phyloP scores from a whole-genome alignment of 2,329 filamentous ascomycete genomes.

The Sphaceloma murrayae region DNA sequence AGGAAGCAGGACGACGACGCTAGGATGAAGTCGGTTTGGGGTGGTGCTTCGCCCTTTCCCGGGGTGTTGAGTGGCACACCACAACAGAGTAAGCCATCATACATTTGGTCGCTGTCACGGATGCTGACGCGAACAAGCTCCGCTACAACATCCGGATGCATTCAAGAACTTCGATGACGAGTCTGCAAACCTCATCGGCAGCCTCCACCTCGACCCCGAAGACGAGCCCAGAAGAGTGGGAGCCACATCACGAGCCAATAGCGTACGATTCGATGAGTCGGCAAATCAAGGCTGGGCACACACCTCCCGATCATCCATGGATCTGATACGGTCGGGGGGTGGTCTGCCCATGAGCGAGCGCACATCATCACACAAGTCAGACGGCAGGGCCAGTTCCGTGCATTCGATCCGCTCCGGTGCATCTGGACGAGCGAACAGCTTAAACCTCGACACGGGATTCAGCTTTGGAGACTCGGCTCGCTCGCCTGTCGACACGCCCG shows the following conservation, averaged over 20 bases:
- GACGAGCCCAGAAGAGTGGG: conserved; percentile 78
- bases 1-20: conserved; percentile 54
- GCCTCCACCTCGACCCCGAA: conserved; percentile 75
- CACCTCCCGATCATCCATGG: conserved; percentile 69
- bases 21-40: conserved; percentile 76
- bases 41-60: conserved; percentile 76
- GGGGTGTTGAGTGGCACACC: conserved; percentile 71
- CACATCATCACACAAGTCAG: conserved; percentile 87
- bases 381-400: conserved; percentile 83
- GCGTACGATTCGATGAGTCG: conserved; percentile 94
- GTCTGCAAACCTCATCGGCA: conserved; percentile 66
- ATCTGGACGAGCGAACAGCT: conserved; percentile 75
- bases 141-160: conserved; percentile 70
- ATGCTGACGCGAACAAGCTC: conserved; percentile 49
- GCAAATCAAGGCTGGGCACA: conserved; percentile 86
- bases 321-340: conserved; percentile 73
- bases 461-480: conserved; percentile 54
- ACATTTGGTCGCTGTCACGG: conserved; percentile 7
- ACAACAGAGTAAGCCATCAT: conserved; percentile 62
- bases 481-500: conserved; percentile 61
- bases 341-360: conserved; percentile 78
- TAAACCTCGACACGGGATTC: conserved; percentile 71
- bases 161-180: conserved; percentile 90
- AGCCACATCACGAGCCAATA: conserved; percentile 85
- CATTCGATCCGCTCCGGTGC: conserved; percentile 69